Evolutionary conservation across 768 basidiomycete genomes (phyloP), one percentile per base, ranked within the genome.

Genomic region (Trichaptum fuscoviolaceum): DNA sequence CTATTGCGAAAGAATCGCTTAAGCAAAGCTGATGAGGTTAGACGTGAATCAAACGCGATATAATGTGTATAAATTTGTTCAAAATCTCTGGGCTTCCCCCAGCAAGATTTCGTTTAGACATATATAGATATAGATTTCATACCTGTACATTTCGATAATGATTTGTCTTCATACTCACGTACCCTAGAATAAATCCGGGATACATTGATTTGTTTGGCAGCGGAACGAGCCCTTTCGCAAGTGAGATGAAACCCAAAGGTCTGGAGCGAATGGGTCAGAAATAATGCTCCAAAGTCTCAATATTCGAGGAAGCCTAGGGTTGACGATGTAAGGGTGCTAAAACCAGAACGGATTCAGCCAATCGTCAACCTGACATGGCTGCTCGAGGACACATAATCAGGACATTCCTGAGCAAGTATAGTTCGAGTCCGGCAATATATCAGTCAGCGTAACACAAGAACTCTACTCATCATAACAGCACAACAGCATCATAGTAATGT

Each of bases 141-240:
- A 52, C 42, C 3, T 52, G 42, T 52, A 52, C 20, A 15, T 20
- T 6, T 52, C 42, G 42, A 12, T 12, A 52, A 52, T 5, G 12
- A 20, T 2, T 52, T 52, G 5, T 52, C 42, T 12, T 52, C 12
- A 12, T 52, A 52, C 12, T 52, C 17, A 17, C 7, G 35, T 15
- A 61, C 30, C 30, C 30, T 30, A 3, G 24, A 25, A 61, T 61
- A 24, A 24, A 24, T 60, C 20, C 7, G 7, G 58, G 10, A 61
- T 25, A 17, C n/a, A 61, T 63, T 2, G 8, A 69, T 15, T 62
- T 82, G 76, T 81, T 69, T 75, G 87, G 87, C 87, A 89, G 79
- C 86, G 80, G 87, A 89, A 89, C 87, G 87, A 89, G 79, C 87
- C 84, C 73, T 77, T 73, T 79, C 74, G 74, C 73, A 75, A 73